phyloP scores from a whole-genome alignment of 2,329 filamentous ascomycete species.

The Colletotrichum sublineola region DNA sequence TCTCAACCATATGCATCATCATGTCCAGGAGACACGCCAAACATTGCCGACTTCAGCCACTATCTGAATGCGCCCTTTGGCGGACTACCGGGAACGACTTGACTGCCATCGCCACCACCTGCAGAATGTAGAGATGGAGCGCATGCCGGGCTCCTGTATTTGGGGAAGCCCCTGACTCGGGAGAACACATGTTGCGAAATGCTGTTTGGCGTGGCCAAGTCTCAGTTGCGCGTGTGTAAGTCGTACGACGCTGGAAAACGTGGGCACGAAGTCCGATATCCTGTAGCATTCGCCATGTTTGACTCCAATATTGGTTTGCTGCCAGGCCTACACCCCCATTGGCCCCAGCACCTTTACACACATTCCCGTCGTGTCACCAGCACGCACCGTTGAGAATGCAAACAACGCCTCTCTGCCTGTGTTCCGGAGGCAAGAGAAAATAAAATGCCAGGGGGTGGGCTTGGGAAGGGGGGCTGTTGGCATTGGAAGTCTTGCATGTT shows the following conservation, averaged over 20 bases:
- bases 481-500: neutral
- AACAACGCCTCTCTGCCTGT: too few relatives aligned
- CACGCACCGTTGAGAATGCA: neutral
- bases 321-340: neutral
- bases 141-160: neutral
- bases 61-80: neutral
- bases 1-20: neutral
- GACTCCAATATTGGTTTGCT: neutral
- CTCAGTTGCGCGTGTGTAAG: neutral
- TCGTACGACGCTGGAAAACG: neutral
- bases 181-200: neutral
- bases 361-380: neutral
- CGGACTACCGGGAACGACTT: neutral
- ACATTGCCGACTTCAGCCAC: neutral
- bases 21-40: neutral
- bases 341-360: neutral
- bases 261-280: neutral
- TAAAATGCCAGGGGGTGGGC: neutral
- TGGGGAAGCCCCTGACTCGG: neutral
- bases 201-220: neutral
- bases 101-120: neutral
- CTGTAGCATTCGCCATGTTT: neutral
- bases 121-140: neutral
- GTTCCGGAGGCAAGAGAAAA: neutral
- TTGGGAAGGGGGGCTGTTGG: neutral